A percentile compares a stretch with the other conserved stretches of the same genome.
These are phyloP conservation scores for Epichloe bromicola DNA, from an alignment of 2,329 filamentous ascomycete species.

Conservation along the genomic window DNA sequence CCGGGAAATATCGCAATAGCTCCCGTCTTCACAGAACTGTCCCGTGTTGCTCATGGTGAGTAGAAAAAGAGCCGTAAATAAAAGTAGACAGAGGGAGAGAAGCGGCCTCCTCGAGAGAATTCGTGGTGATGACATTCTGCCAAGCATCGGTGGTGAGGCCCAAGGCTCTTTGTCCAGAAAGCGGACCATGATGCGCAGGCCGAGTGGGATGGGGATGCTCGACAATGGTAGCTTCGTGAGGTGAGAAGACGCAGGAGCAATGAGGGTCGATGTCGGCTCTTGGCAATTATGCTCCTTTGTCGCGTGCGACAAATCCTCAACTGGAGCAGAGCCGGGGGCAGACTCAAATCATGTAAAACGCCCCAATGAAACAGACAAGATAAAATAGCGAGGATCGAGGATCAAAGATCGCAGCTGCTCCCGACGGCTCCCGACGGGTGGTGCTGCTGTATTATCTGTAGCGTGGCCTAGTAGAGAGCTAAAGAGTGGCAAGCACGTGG, in stretches of 20 bases:
- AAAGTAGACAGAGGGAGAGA: conserved; percentile 14
- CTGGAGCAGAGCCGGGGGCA: too few species aligned
- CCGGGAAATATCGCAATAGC: conserved; percentile 12
- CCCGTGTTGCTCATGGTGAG: conserved; percentile 19
- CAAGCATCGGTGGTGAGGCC: neutral
- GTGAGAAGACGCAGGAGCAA: neutral
- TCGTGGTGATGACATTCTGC: conserved; percentile 9
- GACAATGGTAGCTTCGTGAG: neutral
- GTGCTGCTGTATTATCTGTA: too few species aligned
- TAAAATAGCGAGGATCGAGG: too few species aligned
- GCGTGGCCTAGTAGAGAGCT: neutral
- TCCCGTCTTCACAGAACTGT: conserved; percentile 16
- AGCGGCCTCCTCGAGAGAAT: conserved; percentile 19
- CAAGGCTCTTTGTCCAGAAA: conserved; percentile 5
- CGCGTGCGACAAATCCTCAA: too few species aligned
- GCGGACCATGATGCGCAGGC: conserved; percentile 1
- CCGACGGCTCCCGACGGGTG: too few species aligned
- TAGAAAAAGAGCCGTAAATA: conserved; percentile 19
- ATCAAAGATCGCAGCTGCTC: neutral
- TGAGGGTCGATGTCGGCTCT: too few species aligned
- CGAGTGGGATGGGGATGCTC: neutral
- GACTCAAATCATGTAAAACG: too few species aligned
- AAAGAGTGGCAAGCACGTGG: neutral
- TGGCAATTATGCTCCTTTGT: too few species aligned
- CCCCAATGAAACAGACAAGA: too few species aligned